Evolutionary conservation across 805 yeast species (phyloP).

Genomic region (Monosporozyma yasuniensis): DNA sequence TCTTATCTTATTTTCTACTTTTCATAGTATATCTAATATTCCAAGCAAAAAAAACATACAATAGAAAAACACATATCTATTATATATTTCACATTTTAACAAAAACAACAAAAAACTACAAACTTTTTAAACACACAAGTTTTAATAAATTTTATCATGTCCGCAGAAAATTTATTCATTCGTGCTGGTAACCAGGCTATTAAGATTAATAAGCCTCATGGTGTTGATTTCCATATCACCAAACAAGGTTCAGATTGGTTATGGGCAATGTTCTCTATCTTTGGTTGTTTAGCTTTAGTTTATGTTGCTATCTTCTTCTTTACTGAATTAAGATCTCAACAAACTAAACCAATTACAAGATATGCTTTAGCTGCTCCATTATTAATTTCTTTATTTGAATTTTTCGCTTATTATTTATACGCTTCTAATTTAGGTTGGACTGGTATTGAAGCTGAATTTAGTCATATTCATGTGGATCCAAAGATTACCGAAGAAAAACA

Average conservation of each 20-base stretch:
- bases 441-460: constrained; percentile 39
- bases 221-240: constrained; percentile 46
- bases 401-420: constrained; percentile 40
- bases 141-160: background rate
- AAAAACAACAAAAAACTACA: no score
- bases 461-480: constrained; percentile 34
- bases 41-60: no score
- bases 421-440: constrained; percentile 57
- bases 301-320: constrained; percentile 22
- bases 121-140: background rate
- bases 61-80: no score
- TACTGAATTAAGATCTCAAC: constrained; percentile 9
- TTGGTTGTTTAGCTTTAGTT: constrained; percentile 30
- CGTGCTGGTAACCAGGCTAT: constrained; percentile 33
- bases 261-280: constrained; percentile 53
- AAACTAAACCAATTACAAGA: background rate
- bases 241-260: constrained; percentile 59
- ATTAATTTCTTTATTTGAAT: constrained; percentile 32
- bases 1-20: no score
- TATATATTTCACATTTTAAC: no score
- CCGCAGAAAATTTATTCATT: background rate
- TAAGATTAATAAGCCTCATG: constrained; percentile 36
- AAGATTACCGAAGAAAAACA: constrained; percentile 14
- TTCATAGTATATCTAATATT: no score
- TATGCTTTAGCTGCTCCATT: constrained; percentile 37